These are phyloP conservation scores for Cyclotella atomus DNA, from an alignment of 108 stramenopile species.

Conservation along the genomic window DNA sequence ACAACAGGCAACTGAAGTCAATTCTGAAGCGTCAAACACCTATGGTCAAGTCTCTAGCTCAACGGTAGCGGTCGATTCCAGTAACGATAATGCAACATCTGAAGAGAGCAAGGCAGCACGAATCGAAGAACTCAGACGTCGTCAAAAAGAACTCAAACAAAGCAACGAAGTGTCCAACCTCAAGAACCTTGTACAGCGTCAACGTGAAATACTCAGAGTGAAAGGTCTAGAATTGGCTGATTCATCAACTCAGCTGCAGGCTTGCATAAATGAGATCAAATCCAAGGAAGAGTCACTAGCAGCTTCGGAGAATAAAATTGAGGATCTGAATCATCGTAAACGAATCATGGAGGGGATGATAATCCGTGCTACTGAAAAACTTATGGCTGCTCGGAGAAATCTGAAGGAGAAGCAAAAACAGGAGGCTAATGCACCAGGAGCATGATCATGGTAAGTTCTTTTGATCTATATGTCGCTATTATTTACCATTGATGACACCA, in stretches of 20 bases:
- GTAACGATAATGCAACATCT: neutral
- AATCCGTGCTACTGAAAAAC: constrained; percentile 41
- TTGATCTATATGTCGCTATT: neutral
- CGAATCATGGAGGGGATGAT: constrained; percentile 46
- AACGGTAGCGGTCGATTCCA: neutral
- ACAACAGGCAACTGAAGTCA: neutral
- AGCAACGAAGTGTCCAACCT: constrained; percentile 41
- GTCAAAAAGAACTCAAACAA: constrained; percentile 47
- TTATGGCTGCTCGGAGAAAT: constrained; percentile 41
- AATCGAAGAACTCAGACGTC: constrained; percentile 28
- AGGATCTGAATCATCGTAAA: constrained; percentile 49
- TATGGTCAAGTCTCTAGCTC: neutral
- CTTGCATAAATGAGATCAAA: constrained; percentile 29
- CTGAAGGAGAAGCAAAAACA: constrained; percentile 23
- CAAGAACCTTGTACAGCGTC: constrained; percentile 37
- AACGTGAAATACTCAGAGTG: constrained; percentile 29
- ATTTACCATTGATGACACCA: too few relatives aligned
- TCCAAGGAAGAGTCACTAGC: constrained; percentile 37
- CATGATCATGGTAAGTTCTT: neutral
- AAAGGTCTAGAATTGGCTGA: constrained; percentile 34
- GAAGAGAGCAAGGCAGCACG: neutral
- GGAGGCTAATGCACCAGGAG: neutral
- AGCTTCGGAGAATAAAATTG: constrained; percentile 27
- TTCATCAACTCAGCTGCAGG: constrained; percentile 33
- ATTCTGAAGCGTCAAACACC: neutral